Evolutionary conservation across 2,329 filamentous ascomycete species (phyloP).

Genomic region (Xylaria sp.): DNA sequence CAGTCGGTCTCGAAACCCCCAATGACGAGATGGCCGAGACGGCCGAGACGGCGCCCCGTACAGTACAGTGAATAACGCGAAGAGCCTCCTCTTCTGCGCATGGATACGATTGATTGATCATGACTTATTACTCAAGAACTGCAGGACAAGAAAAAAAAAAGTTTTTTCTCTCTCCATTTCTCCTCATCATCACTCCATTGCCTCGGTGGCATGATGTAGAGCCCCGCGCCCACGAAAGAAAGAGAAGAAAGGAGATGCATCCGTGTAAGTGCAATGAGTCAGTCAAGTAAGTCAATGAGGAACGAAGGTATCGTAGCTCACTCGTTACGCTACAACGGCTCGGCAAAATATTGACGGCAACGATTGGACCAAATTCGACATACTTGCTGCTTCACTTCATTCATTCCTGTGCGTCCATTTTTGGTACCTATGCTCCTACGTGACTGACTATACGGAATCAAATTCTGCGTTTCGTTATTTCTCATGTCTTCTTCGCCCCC

Average conservation of each 20-base stretch:
- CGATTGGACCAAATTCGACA: neutral
- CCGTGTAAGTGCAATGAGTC: neutral
- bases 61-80: slow-evolving; percentile 31
- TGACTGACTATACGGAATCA: neutral
- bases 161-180: slow-evolving; percentile 20
- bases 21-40: slow-evolving; percentile 31
- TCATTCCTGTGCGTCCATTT: neutral
- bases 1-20: slow-evolving; percentile 12
- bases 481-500: neutral
- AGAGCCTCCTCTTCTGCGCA: neutral
- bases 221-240: neutral
- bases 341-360: neutral
- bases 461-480: slow-evolving; percentile 18
- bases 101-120: neutral
- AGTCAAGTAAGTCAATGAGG: neutral
- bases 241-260: neutral
- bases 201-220: slow-evolving; percentile 6
- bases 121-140: slow-evolving; percentile 18
- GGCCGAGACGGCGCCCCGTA: slow-evolving; percentile 29
- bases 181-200: slow-evolving; percentile 1
- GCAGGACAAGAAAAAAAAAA: slow-evolving; percentile 22
- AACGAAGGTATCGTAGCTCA: neutral
- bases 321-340: neutral
- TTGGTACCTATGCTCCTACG: slow-evolving; percentile 6
- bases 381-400: too few species aligned